phyloP scores from a whole-genome alignment of 179 eudicot genomes.

The Beta corolliflora region DNA sequence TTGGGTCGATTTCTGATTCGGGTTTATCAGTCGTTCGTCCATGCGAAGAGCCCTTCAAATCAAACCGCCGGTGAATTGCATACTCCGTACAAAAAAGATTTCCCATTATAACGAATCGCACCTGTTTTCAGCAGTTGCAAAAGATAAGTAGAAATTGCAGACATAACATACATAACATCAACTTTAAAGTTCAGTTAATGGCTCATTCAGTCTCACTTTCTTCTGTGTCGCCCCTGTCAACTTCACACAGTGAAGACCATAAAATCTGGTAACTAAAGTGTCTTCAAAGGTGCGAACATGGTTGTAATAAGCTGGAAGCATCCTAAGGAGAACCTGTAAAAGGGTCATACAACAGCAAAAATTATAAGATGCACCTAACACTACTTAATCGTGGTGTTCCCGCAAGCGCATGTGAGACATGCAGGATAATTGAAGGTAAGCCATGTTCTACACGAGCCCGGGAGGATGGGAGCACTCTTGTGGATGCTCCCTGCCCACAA shows the following conservation, averaged over 20 bases:
- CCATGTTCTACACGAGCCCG: neutral
- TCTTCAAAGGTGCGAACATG: slow-evolving; percentile 82
- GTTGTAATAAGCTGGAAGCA: slow-evolving; percentile 92
- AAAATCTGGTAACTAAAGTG: slow-evolving; percentile 82
- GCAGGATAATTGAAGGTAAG: neutral
- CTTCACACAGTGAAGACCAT: slow-evolving; percentile 93
- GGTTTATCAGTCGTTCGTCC: slow-evolving; percentile 84
- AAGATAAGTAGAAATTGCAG: slow-evolving; percentile 13
- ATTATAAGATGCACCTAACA: neutral
- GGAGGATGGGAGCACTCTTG: neutral
- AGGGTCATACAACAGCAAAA: neutral
- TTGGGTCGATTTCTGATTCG: slow-evolving; percentile 78
- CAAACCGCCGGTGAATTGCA: slow-evolving; percentile 85
- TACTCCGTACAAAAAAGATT: slow-evolving; percentile 82
- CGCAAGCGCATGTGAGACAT: neutral
- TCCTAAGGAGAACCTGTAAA: slow-evolving; percentile 78
- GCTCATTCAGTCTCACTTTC: slow-evolving; percentile 51
- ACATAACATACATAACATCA: neutral
- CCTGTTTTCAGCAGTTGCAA: slow-evolving; percentile 44
- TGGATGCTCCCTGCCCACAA: neutral
- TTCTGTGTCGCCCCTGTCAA: slow-evolving; percentile 79
- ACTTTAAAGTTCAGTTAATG: neutral
- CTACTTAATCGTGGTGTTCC: neutral
- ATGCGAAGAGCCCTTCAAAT: slow-evolving; percentile 92
- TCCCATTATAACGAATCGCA: slow-evolving; percentile 93